Percentiles rank a stretch among this genome's conserved stretches.
Evolutionary conservation across 2,329 filamentous ascomycete genomes (phyloP).

Genomic region (Aspergillus neoniger): DNA sequence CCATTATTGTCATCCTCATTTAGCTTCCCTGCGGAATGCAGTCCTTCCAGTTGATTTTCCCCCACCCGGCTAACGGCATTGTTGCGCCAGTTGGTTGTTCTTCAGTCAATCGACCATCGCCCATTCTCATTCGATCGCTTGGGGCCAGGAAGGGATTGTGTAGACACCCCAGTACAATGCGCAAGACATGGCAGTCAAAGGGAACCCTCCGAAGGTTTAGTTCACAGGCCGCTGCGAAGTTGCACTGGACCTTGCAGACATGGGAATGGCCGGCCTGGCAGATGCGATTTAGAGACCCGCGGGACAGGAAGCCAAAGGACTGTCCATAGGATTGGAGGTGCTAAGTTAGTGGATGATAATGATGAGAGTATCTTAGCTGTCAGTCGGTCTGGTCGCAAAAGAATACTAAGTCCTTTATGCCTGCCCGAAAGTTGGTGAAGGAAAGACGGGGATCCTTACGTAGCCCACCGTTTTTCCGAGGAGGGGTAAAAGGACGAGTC

Average conservation of each 20-base stretch:
- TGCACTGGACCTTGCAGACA: conserved; percentile 16
- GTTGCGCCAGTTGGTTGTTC: conserved; percentile 18
- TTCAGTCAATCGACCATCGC: neutral
- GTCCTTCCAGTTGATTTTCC: conserved; percentile 6
- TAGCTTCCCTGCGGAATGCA: conserved; percentile 9
- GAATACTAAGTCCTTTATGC: conserved; percentile 5
- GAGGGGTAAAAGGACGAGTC: conserved; percentile 29
- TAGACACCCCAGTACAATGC: neutral
- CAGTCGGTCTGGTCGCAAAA: neutral
- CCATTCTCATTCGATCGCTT: neutral
- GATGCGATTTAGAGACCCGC: neutral
- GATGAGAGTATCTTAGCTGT: neutral
- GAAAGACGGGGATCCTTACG: conserved; percentile 21
- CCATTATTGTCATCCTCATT: no score
- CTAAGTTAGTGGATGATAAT: neutral
- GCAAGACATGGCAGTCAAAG: neutral
- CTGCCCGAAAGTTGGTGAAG: conserved; percentile 14
- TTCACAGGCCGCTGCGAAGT: conserved; percentile 6
- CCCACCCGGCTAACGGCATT: conserved; percentile 23
- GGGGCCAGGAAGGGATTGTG: neutral
- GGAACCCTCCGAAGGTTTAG: neutral
- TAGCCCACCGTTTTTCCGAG: conserved; percentile 19
- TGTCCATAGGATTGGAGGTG: neutral
- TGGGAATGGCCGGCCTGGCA: conserved; percentile 10
- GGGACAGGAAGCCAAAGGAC: neutral